Evolutionary conservation across 2,329 filamentous ascomycete genomes (phyloP).

Genomic region (Teratosphaeriaceae sp.): DNA sequence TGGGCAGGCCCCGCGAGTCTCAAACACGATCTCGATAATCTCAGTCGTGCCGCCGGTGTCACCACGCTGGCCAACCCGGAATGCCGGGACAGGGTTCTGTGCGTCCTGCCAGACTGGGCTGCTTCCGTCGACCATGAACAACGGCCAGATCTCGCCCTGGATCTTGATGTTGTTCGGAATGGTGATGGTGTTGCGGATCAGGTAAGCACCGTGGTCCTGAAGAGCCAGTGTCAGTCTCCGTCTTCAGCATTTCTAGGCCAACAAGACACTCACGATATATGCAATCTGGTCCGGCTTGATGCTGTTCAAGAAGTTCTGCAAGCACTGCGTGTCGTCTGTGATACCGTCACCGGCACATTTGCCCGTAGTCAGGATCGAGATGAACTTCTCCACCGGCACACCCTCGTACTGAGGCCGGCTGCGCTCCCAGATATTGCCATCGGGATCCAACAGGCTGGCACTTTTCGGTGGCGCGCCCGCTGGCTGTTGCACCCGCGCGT

Average conservation of each 20-base stretch:
- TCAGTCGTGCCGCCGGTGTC: constrained; percentile 60
- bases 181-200: constrained; percentile 59
- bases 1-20: constrained; percentile 58
- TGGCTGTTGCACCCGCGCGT: constrained; percentile 39
- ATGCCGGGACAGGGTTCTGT: constrained; percentile 59
- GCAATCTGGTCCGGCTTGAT: constrained; percentile 48
- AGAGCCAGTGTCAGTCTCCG: too few species aligned
- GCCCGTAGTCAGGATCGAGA: constrained; percentile 37
- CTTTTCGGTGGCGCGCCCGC: constrained; percentile 39
- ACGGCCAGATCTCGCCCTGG: constrained; percentile 52
- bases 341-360: constrained; percentile 48
- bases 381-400: constrained; percentile 32
- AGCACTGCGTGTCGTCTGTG: constrained; percentile 53
- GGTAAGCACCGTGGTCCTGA: constrained; percentile 67
- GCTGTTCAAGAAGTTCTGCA: constrained; percentile 50
- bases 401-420: constrained; percentile 51
- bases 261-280: too few species aligned
- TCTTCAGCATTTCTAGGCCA: too few species aligned
- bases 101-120: constrained; percentile 51
- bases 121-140: constrained; percentile 51
- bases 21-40: constrained; percentile 65
- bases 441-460: constrained; percentile 36
- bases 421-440: constrained; percentile 43
- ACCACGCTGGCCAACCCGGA: constrained; percentile 65
- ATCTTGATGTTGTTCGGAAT: constrained; percentile 55